Percentiles rank a stretch among this genome's conserved stretches.
Evolutionary conservation across 2,329 filamentous ascomycete species (phyloP).

Genomic region (Calcarisporium arbuscula): DNA sequence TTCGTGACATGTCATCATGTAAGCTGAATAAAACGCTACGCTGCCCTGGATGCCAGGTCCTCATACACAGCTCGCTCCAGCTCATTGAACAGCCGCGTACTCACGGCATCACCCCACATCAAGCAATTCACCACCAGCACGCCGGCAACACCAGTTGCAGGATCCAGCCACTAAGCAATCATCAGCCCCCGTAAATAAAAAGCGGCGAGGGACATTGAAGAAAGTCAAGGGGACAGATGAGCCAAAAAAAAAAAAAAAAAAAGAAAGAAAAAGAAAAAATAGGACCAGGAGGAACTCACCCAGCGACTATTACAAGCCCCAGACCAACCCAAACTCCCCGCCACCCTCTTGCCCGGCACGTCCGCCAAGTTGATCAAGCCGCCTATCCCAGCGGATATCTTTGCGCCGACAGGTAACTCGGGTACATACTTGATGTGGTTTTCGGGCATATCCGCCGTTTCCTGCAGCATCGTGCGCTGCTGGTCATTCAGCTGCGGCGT

Average conservation of each 20-base stretch:
- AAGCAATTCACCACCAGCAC: conserved; percentile 31
- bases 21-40: not conserved
- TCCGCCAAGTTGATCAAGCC: conserved; percentile 34
- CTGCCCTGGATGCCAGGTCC: too few relatives aligned
- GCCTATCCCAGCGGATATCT: conserved; percentile 30
- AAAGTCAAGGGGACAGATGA: not conserved
- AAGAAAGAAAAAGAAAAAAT: not conserved
- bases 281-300: too few relatives aligned
- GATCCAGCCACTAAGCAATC: conserved; percentile 27
- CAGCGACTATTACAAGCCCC: conserved; percentile 36
- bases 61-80: conserved; percentile 33
- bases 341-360: conserved; percentile 30
- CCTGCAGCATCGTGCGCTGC: conserved; percentile 16
- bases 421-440: conserved; percentile 20
- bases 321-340: conserved; percentile 38
- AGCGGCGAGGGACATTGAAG: not conserved
- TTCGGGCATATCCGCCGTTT: conserved; percentile 13
- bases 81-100: conserved; percentile 29
- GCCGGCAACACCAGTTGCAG: conserved; percentile 31
- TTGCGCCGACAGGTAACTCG: conserved; percentile 26
- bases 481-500: conserved; percentile 31
- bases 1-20: too few relatives aligned
- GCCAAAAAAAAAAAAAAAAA: not conserved
- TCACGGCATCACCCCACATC: conserved; percentile 30
- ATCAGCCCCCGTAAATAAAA: conserved; percentile 1